These are phyloP conservation scores for Amanita jacksonii DNA, from an alignment of 768 basidiomycete genomes.

Conservation along the genomic window DNA sequence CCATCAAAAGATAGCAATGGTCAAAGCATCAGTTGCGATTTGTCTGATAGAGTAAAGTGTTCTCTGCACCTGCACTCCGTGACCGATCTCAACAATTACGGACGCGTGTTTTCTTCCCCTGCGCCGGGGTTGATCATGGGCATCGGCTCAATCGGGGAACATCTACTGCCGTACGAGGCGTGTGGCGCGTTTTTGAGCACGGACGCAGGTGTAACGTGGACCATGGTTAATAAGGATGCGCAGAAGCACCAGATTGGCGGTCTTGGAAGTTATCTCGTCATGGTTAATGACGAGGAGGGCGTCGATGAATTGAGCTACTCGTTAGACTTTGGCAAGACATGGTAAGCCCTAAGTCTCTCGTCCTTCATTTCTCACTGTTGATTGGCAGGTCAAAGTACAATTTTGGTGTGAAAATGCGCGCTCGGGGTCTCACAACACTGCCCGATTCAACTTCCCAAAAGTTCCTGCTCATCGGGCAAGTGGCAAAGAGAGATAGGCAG, in stretches of 20 bases:
- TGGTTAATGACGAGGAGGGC: constrained; percentile 77
- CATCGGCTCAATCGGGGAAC: constrained; percentile 79
- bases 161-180: constrained; percentile 65
- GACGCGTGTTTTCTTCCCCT: constrained; percentile 88
- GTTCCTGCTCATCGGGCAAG: constrained; percentile 80
- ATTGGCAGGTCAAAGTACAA: constrained; percentile 55
- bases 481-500: constrained; percentile 49
- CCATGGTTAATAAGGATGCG: constrained; percentile 62
- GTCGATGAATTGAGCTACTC: constrained; percentile 69
- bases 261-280: constrained; percentile 67
- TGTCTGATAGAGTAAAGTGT: constrained; percentile 48
- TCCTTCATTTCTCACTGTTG: background rate
- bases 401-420: constrained; percentile 61
- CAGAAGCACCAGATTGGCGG: constrained; percentile 98
- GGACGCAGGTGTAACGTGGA: constrained; percentile 85
- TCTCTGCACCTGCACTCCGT: constrained; percentile 91
- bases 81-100: constrained; percentile 86
- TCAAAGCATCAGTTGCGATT: constrained; percentile 52
- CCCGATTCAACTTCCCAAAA: constrained; percentile 96
- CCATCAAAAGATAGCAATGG: constrained; percentile 52
- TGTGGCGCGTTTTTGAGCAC: constrained; percentile 91
- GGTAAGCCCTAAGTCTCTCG: constrained; percentile 42
- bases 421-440: constrained; percentile 74
- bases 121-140: constrained; percentile 96
- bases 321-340: constrained; percentile 70